Percentiles rank a stretch among this genome's conserved stretches.
Conservation (phyloP, 768 basidiomycete genomes). For the Nevesoporus exiguus region DNA sequence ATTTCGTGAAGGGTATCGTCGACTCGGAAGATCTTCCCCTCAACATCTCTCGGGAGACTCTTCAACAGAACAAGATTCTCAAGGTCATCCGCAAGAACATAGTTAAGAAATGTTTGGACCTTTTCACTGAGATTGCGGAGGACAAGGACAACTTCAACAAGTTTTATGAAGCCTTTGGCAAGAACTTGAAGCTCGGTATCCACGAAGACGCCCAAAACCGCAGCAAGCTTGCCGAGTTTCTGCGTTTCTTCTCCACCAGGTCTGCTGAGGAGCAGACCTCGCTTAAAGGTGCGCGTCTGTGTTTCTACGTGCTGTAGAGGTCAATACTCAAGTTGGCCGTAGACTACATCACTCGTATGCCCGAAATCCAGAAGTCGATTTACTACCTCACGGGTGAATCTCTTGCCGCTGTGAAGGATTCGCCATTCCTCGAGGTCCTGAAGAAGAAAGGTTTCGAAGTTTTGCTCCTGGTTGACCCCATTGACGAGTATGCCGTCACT, state of each 20-base stretch:
- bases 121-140: conserved; percentile 95
- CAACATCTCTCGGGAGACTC: conserved; percentile 99
- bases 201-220: conserved; percentile 99
- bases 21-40: conserved; percentile 99
- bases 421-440: conserved; percentile 98
- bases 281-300: conserved; percentile 69
- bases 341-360: conserved; percentile 99
- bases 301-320: not conserved
- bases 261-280: conserved; percentile 85
- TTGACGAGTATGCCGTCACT: conserved; percentile 97
- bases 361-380: conserved; percentile 96
- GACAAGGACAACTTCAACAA: conserved; percentile 98
- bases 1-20: conserved; percentile 99
- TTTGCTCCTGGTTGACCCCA: conserved; percentile 95
- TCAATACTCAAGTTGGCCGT: not conserved
- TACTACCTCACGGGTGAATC: conserved; percentile 99
- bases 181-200: conserved; percentile 99
- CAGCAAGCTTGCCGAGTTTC: conserved; percentile 98
- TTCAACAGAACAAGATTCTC: conserved; percentile 99
- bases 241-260: conserved; percentile 98
- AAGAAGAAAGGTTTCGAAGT: conserved; percentile 99
- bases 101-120: conserved; percentile 95
- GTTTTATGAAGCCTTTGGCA: conserved; percentile 98
- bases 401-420: conserved; percentile 83
- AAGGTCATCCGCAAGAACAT: conserved; percentile 99